Percentiles rank a stretch among this genome's conserved stretches.
These are phyloP conservation scores for Cutaneotrichosporon cyanovorans DNA, from an alignment of 1,284 basidiomycete species.

Conservation along the genomic window DNA sequence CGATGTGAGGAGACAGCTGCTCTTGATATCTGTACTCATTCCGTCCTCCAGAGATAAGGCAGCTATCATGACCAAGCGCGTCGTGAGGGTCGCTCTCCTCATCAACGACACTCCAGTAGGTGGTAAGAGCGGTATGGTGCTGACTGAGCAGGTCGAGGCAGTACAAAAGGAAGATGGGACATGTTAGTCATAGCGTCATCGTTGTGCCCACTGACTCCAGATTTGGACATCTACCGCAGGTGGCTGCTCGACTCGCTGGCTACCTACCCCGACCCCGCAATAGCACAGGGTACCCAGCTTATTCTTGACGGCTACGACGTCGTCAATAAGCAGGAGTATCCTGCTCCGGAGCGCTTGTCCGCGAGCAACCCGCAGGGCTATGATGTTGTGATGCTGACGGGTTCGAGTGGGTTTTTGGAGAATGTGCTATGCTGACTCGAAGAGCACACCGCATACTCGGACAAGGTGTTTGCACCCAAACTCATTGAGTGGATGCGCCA, in stretches of 20 bases:
- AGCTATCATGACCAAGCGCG: constrained; percentile 19
- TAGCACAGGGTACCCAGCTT: constrained; percentile 31
- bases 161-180: constrained; percentile 39
- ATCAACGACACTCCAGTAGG: constrained; percentile 45
- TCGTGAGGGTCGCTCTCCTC: constrained; percentile 40
- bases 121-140: too few species aligned
- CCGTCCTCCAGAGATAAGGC: too few species aligned
- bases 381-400: constrained; percentile 52
- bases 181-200: constrained; percentile 23
- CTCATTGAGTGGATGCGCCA: constrained; percentile 34
- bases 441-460: constrained; percentile 41
- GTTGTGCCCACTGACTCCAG: constrained; percentile 13
- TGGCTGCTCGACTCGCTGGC: constrained; percentile 40
- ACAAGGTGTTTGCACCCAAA: constrained; percentile 25
- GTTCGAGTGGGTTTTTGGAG: constrained; percentile 40
- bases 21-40: too few species aligned
- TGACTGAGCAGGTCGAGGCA: constrained; percentile 23
- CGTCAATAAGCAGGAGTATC: constrained; percentile 46
- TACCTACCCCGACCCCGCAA: constrained; percentile 26
- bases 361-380: constrained; percentile 34
- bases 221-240: constrained; percentile 44
- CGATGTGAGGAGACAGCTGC: too few species aligned
- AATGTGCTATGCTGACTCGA: background rate
- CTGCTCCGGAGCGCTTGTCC: constrained; percentile 41
- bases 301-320: constrained; percentile 50